Conservation (phyloP, 805 yeast species). For the Maudiozyma bulderi region DNA sequence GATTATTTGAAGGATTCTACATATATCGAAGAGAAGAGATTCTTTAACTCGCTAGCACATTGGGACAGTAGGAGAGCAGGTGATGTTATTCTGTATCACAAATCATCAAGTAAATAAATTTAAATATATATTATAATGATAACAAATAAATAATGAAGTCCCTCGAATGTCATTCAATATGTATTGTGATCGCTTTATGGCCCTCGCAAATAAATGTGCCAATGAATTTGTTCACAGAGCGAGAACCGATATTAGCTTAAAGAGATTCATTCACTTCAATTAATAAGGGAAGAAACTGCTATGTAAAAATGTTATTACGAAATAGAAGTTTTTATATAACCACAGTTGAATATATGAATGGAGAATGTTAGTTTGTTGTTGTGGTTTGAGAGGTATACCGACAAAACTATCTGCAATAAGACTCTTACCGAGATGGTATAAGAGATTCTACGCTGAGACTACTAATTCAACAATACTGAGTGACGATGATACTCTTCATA, state of each 20-base stretch:
- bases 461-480: not conserved
- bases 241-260: too few species aligned
- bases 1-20: slow-evolving; percentile 32
- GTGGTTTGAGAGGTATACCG: too few species aligned
- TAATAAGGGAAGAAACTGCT: too few species aligned
- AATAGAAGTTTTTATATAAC: too few species aligned
- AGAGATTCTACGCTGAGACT: not conserved
- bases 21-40: slow-evolving; percentile 41
- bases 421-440: not conserved
- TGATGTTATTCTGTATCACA: slow-evolving; percentile 54
- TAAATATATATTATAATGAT: not conserved
- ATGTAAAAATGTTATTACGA: too few species aligned
- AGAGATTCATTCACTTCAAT: too few species aligned
- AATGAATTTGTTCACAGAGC: not conserved
- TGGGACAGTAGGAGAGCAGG: slow-evolving; percentile 81
- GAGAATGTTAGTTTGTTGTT: too few species aligned
- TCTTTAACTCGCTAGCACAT: slow-evolving; percentile 74
- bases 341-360: too few species aligned
- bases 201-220: not conserved
- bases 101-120: not conserved
- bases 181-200: not conserved
- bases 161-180: too few species aligned
- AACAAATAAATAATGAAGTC: too few species aligned
- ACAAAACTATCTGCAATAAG: not conserved
- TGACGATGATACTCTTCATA: not conserved